Evolutionary conservation across 257 asterid species (phyloP), one percentile per base, ranked within the genome.

Genomic region (Thymus mandschuricus): DNA sequence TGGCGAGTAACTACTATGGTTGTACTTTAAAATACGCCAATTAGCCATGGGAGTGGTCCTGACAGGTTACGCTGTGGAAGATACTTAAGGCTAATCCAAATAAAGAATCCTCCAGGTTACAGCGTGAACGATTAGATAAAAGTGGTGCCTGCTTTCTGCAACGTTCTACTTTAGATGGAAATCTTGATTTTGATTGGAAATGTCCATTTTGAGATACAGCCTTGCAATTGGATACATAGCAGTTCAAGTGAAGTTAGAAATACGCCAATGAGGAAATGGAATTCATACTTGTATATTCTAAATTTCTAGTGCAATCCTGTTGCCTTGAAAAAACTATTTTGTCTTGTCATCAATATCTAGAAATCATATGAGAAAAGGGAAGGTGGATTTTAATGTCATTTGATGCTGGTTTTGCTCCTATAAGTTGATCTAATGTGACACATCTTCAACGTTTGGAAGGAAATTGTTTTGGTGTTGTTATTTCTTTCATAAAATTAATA

Each of bases 401-500:
- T 21, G 21, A 21, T 21, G 21, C 21, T 21, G 21, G 21, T 21
- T 21, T 21, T 21, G 21, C 21, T 21, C 21, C 21, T 21, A 21
- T 21, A 21, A 21, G 21, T 21, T 21, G 21, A 21, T 21, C 21
- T 21, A 38, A 38, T 6, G 51, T 2, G 38, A 4, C 40, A 45
- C 64, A 15, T 61, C 61, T 50, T 66, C 21, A 21, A 27, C 7
- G 56, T 55, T 34, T 13, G 12, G 49, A 66, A 12, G 40, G 34
- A 30, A 61, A 50, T 43, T 35, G n/a, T 28, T 50, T 40, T 45
- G 51, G 2, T 60, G 10, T 51, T 33, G 21, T 54, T 21, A 12
- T 68, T 51, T 65, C 27, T 40, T 74, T 74, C 67, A 46, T 48
- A 59, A 13, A 28, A 52, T 74, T 48, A 50, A 46, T 68, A 21